A percentile compares a stretch with the other conserved stretches of the same genome.
phyloP scores from a whole-genome alignment of 768 basidiomycete species.

The Boletales sp. region DNA sequence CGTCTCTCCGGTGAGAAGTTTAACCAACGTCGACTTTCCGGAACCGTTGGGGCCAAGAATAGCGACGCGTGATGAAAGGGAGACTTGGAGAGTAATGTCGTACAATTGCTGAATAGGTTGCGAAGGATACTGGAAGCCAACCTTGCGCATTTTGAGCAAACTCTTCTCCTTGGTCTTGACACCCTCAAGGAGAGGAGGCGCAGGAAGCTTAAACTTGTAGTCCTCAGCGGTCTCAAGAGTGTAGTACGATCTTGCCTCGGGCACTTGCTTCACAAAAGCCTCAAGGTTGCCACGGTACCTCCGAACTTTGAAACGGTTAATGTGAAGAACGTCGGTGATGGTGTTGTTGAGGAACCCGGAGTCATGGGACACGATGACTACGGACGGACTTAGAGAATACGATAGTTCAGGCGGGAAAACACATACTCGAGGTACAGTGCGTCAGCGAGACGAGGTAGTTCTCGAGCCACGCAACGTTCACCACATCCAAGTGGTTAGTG shows the following conservation, averaged over 20 bases:
- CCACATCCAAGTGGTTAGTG: conserved; percentile 94
- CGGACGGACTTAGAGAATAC: conserved; percentile 2
- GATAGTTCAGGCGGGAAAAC: not conserved
- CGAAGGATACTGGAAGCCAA: conserved; percentile 94
- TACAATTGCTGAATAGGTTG: conserved; percentile 84
- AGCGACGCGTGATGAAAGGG: conserved; percentile 96
- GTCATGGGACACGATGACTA: conserved; percentile 97
- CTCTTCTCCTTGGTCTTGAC: conserved; percentile 99
- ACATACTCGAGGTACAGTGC: conserved; percentile 87
- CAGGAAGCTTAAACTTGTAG: conserved; percentile 98
- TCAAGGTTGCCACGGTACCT: conserved; percentile 95
- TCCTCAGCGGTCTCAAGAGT: conserved; percentile 93
- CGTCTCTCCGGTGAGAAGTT: conserved; percentile 93
- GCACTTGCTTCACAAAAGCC: conserved; percentile 89
- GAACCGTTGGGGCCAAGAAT: conserved; percentile 99
- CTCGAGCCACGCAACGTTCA: conserved; percentile 98
- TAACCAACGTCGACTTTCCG: conserved; percentile 96
- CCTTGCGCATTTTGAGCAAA: conserved; percentile 95
- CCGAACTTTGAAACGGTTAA: conserved; percentile 97
- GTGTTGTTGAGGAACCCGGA: conserved; percentile 97
- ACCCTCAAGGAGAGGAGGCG: conserved; percentile 96
- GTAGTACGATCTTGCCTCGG: conserved; percentile 98
- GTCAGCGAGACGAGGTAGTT: conserved; percentile 84
- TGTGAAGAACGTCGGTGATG: conserved; percentile 94
- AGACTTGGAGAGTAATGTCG: conserved; percentile 96